A percentile compares a stretch with the other conserved stretches of the same genome.
These are phyloP conservation scores for Neurospora sp. DNA, from an alignment of 495 filamentous ascomycete species.

Conservation along the genomic window DNA sequence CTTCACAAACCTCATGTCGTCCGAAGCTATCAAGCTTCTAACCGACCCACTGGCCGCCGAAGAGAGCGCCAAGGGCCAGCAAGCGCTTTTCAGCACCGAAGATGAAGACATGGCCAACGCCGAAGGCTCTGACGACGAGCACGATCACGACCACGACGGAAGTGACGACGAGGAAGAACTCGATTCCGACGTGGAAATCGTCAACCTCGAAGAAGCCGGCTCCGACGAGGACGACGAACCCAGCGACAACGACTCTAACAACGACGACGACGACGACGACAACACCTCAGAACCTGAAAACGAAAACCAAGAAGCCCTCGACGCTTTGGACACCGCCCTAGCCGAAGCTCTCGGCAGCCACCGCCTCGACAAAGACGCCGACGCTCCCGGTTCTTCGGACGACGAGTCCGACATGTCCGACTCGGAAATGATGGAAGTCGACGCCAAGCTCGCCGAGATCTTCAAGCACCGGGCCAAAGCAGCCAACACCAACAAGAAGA, in stretches of 20 bases:
- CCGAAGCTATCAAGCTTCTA: conserved; percentile 63
- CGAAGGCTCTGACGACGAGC: conserved; percentile 26
- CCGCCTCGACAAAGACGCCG: conserved; percentile 41
- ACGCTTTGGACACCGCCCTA: conserved; percentile 67
- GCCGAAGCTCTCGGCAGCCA: conserved; percentile 61
- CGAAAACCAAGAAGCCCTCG: conserved; percentile 39
- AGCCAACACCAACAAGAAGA: conserved; percentile 46
- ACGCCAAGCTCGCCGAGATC: conserved; percentile 68
- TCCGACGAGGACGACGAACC: conserved; percentile 35
- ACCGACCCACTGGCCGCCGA: conserved; percentile 63
- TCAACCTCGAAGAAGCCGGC: conserved; percentile 31
- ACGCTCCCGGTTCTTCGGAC: conserved; percentile 41
- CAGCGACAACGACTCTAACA: conserved; percentile 27
- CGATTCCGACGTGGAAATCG: conserved; percentile 35
- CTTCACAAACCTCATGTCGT: conserved; percentile 61
- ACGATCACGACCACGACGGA: conserved; percentile 23
- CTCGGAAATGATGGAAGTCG: conserved; percentile 88
- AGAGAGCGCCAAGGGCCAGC: conserved; percentile 73
- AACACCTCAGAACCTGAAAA: conserved; percentile 21
- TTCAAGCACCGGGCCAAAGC: conserved; percentile 60
- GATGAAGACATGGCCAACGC: conserved; percentile 45
- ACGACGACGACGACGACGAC: conserved; percentile 18
- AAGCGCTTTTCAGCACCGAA: conserved; percentile 70
- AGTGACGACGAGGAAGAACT: conserved; percentile 21
- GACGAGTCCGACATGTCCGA: conserved; percentile 79